These are phyloP conservation scores for Chrysanthemum seticuspe DNA, from an alignment of 129 eudicot genomes.

Conservation along the genomic window DNA sequence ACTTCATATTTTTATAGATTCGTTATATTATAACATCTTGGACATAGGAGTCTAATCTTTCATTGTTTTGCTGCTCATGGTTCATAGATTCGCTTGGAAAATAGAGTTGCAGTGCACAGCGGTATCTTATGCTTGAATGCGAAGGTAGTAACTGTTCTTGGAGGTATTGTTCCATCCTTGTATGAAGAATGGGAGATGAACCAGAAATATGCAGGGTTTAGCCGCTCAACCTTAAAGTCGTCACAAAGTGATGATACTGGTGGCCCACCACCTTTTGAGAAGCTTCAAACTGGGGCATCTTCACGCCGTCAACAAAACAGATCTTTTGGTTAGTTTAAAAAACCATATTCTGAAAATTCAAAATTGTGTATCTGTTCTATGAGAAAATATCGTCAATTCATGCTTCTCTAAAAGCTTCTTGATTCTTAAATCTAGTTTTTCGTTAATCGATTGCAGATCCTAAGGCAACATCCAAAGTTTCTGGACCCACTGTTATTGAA, in stretches of 20 bases:
- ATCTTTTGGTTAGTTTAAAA: constrained; percentile 41
- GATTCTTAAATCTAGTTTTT: neutral
- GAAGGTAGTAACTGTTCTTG: constrained; percentile 58
- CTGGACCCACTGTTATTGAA: constrained; percentile 25
- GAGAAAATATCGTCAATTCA: neutral
- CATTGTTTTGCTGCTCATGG: constrained; percentile 26
- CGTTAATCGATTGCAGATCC: constrained; percentile 35
- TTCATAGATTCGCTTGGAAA: constrained; percentile 69
- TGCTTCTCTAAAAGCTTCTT: constrained; percentile 2
- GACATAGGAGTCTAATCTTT: constrained; percentile 12
- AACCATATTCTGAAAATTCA: neutral
- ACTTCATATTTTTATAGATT: constrained; percentile 2
- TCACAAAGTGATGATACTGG: constrained; percentile 47
- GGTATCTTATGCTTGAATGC: constrained; percentile 76
- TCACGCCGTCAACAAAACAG: constrained; percentile 40
- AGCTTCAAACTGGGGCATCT: constrained; percentile 61
- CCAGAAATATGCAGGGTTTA: constrained; percentile 73
- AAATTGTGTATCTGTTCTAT: neutral
- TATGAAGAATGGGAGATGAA: constrained; percentile 95
- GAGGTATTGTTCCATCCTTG: constrained; percentile 84
- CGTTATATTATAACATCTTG: neutral
- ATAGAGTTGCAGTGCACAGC: constrained; percentile 47
- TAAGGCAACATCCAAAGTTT: constrained; percentile 29
- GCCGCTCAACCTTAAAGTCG: constrained; percentile 48
- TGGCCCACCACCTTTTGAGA: constrained; percentile 89